Percentiles rank a stretch among this genome's conserved stretches.
Conservation (phyloP, 805 yeast species). For the Kurtzmaniella fragi region DNA sequence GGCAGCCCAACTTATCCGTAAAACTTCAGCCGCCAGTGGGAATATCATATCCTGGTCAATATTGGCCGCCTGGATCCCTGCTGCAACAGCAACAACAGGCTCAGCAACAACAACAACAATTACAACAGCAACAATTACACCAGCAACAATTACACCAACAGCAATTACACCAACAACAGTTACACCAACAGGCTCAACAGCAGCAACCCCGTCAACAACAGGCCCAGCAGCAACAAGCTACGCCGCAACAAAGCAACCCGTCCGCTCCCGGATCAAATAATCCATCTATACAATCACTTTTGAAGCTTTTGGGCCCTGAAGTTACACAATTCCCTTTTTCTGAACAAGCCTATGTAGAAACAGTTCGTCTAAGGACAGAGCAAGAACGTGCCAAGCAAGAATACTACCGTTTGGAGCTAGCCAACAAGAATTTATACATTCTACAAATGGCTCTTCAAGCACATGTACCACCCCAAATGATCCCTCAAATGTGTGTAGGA, state of each 20-base stretch:
- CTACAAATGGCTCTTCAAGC: conserved; percentile 55
- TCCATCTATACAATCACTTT: conserved; percentile 13
- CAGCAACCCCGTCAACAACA: conserved; percentile 2
- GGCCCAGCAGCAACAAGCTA: background rate
- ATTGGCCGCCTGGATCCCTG: background rate
- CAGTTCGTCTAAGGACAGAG: conserved; percentile 57
- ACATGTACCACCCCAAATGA: conserved; percentile 59
- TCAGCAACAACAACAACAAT: background rate
- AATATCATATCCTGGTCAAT: background rate
- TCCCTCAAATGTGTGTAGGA: conserved; percentile 55
- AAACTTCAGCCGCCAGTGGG: background rate
- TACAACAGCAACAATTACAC: background rate
- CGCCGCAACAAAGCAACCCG: conserved; percentile 2
- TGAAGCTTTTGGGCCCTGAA: conserved; percentile 48
- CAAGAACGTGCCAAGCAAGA: conserved; percentile 84
- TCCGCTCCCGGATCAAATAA: background rate
- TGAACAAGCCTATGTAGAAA: conserved; percentile 52
- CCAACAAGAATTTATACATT: conserved; percentile 56
- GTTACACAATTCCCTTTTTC: conserved; percentile 50
- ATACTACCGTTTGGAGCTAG: conserved; percentile 59
- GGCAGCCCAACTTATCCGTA: background rate
- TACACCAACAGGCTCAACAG: background rate
- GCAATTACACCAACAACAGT: background rate
- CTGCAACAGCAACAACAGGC: background rate
- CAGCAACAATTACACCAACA: background rate